Base-by-base conservation (phyloP, 768 basidiomycete genomes). In the Boletus rex-veris region DNA sequence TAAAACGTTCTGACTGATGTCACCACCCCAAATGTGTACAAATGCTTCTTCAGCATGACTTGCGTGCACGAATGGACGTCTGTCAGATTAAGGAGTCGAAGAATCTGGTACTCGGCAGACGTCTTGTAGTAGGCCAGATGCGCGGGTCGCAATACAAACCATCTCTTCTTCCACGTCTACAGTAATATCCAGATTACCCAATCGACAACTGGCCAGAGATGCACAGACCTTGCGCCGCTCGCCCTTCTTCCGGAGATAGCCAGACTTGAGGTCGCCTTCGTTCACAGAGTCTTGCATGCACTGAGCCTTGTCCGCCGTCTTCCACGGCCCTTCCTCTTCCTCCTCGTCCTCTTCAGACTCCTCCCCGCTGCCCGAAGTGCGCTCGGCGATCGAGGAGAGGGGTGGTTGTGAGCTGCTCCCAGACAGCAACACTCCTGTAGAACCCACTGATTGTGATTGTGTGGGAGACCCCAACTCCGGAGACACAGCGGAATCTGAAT, bases 161-260 rank as follows among this genome's bases (percentile, higher is more conserved):
- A 98, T 19, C 95, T 83, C 73, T 94, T 95, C 80, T 98, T 98
- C 97, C 97, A 99, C 2, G 90, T 93, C 94, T 96, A 65, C 41
- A 18, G 47, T 39, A 51, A 48, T 47, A 31, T 53, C 44, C 48
- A 49, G 39, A 51, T 49, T 11, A 47, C n/a, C 38, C 24, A 53
- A 48, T 6, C 44, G 35, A 54, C 3, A 14, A 31, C 24, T 21
- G 19, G 35, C 28, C 50, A 18, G 28, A 11, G 19, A 58, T 46
- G 40, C 38, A 71, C 80, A 53, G 59, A 96, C 96, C 88, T 98
- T 98, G 71, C 97, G 77, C 53, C 93, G 81, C 72, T 97, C 92
- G 61, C 96, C 96, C 78, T 98, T 98, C 82, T 99, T 99, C 84
- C 86, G 90, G 48, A 98, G 75, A 75, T 97, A 98, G 1, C 96